phyloP scores from a whole-genome alignment of 305 asterid species.

The Fraxinus xanthoxyloides region DNA sequence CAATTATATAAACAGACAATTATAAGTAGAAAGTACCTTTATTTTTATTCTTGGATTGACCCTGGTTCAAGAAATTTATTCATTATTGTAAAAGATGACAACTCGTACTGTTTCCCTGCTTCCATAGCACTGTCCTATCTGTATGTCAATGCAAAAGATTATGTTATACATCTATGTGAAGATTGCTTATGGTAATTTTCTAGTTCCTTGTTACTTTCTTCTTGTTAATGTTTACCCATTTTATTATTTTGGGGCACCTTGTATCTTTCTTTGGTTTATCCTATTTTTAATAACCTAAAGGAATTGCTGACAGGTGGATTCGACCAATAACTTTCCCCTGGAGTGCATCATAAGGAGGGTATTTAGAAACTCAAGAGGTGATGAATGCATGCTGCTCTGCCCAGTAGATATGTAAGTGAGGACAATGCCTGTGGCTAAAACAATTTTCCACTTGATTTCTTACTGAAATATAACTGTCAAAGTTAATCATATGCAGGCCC shows the following conservation, averaged over 20 bases:
- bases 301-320: slow-evolving; percentile 62
- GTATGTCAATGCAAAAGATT: neutral
- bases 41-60: neutral
- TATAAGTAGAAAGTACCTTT: neutral
- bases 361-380: slow-evolving; percentile 66
- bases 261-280: neutral
- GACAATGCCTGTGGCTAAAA: slow-evolving; percentile 14
- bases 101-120: neutral
- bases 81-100: neutral
- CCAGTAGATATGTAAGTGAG: slow-evolving; percentile 75
- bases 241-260: neutral
- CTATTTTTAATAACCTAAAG: slow-evolving; percentile 18
- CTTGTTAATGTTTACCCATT: neutral
- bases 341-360: slow-evolving; percentile 89
- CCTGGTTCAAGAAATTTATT: neutral
- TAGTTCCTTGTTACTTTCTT: neutral
- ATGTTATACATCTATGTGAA: neutral
- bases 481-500: slow-evolving; percentile 57
- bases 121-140: neutral
- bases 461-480: neutral
- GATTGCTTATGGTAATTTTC: neutral
- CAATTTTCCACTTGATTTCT: neutral
- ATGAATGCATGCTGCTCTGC: slow-evolving; percentile 87
- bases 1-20: neutral
- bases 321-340: slow-evolving; percentile 72